These are phyloP conservation scores for Cryptosporidium tyzzeri DNA, from an alignment of 169 alveolate genomes.

Conservation along the genomic window DNA sequence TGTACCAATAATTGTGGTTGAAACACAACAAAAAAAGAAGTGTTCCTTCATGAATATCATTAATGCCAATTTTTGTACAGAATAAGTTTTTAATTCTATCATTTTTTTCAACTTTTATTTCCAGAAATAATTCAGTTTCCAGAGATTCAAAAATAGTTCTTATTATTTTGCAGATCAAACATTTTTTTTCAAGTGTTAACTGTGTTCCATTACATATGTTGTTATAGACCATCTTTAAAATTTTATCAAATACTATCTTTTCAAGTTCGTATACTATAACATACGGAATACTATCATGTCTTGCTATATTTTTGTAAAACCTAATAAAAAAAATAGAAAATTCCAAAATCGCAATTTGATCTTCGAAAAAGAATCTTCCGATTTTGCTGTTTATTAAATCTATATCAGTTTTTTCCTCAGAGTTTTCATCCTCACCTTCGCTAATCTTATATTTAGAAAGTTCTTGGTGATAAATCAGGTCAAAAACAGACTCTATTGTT, in stretches of 20 bases:
- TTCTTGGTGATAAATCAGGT: neutral
- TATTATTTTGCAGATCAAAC: neutral
- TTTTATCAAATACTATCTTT: neutral
- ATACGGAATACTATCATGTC: neutral
- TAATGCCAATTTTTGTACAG: neutral
- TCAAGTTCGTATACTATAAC: neutral
- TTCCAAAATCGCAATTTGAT: neutral
- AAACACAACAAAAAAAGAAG: neutral
- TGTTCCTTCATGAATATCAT: neutral
- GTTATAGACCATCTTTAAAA: neutral
- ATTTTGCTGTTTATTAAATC: neutral
- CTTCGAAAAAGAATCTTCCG: neutral
- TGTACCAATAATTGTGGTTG: conserved; percentile 35
- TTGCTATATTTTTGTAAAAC: neutral
- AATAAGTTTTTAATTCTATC: neutral
- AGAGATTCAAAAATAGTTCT: conserved; percentile 6
- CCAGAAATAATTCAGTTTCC: neutral
- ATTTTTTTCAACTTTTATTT: neutral
- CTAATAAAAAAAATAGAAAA: conserved; percentile 35
- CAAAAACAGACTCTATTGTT: neutral
- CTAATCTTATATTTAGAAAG: neutral
- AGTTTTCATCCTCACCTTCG: neutral
- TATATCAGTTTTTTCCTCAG: neutral
- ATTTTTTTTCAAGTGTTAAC: conserved; percentile 2
- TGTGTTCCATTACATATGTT: neutral